Conservation (phyloP, 2,329 filamentous ascomycete species). For the Xylaria sp. region DNA sequence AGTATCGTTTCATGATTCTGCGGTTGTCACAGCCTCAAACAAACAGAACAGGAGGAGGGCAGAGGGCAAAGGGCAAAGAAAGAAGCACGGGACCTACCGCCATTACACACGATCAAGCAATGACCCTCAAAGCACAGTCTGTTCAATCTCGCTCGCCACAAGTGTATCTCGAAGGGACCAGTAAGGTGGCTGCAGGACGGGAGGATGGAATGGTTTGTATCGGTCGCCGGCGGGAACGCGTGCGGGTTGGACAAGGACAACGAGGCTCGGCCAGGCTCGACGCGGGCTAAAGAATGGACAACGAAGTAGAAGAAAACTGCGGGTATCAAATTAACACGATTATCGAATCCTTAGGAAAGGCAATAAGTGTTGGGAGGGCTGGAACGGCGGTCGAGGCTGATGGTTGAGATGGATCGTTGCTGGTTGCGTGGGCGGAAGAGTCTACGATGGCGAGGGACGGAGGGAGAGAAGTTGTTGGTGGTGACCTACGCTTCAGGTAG, state of each 20-base stretch:
- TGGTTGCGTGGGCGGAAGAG: constrained; percentile 12
- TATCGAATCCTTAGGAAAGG: constrained; percentile 16
- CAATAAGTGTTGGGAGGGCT: not conserved
- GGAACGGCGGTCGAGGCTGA: not conserved
- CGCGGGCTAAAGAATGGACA: constrained; percentile 9
- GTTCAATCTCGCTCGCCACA: constrained; percentile 8
- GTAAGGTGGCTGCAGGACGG: not conserved
- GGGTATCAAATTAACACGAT: constrained; percentile 21
- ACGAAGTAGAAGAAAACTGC: constrained; percentile 15
- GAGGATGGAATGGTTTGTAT: not conserved
- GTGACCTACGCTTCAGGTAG: constrained; percentile 15
- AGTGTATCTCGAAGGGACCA: not conserved
- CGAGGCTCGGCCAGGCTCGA: constrained; percentile 17
- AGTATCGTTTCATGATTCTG: not conserved
- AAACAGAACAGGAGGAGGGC: not conserved
- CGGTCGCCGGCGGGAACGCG: constrained; percentile 11
- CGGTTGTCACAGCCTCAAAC: not conserved
- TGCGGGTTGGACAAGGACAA: constrained; percentile 15
- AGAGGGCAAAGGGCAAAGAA: not conserved
- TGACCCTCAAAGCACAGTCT: constrained; percentile 14
- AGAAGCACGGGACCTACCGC: constrained; percentile 14
- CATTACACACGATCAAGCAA: constrained; percentile 20
- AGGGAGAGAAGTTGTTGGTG: constrained; percentile 15
- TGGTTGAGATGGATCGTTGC: constrained; percentile 7
- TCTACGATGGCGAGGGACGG: constrained; percentile 4